A percentile compares a stretch with the other conserved stretches of the same genome.
These are phyloP conservation scores for Boletellus dicymbophilus DNA, from an alignment of 1,284 basidiomycete species.

Conservation along the genomic window DNA sequence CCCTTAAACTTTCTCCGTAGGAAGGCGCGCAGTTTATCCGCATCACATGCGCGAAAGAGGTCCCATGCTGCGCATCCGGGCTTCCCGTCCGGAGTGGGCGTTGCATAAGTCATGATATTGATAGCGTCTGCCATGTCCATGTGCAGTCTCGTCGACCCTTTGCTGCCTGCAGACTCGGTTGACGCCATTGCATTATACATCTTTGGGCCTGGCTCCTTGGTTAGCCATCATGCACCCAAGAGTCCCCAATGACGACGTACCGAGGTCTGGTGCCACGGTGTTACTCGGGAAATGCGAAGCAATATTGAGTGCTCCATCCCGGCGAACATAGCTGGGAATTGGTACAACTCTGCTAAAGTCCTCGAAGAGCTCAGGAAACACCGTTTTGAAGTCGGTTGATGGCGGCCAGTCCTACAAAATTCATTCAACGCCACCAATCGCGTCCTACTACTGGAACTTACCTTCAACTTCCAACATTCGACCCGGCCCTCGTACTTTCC, in stretches of 20 bases:
- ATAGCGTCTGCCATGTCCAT: slow-evolving; percentile 98
- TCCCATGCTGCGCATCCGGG: slow-evolving; percentile 93
- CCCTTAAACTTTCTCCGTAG: slow-evolving; percentile 60
- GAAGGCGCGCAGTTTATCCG: slow-evolving; percentile 77
- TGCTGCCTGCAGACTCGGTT: slow-evolving; percentile 59
- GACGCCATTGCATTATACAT: slow-evolving; percentile 83
- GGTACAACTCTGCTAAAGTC: slow-evolving; percentile 87
- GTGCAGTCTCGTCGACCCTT: slow-evolving; percentile 86
- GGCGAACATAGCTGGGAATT: slow-evolving; percentile 84
- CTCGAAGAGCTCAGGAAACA: slow-evolving; percentile 85
- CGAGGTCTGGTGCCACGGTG: slow-evolving; percentile 85
- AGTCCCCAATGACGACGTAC: slow-evolving; percentile 35
- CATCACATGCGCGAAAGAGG: slow-evolving; percentile 83
- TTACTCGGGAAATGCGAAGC: slow-evolving; percentile 87
- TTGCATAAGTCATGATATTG: slow-evolving; percentile 87
- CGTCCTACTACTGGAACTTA: slow-evolving; percentile 28
- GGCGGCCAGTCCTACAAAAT: slow-evolving; percentile 85
- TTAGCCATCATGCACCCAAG: slow-evolving; percentile 25
- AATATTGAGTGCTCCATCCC: slow-evolving; percentile 88
- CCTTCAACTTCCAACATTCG: slow-evolving; percentile 84
- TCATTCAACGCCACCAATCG: slow-evolving; percentile 4
- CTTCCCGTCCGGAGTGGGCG: slow-evolving; percentile 58
- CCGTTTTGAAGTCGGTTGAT: slow-evolving; percentile 78
- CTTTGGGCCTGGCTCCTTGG: slow-evolving; percentile 60
- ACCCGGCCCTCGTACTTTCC: slow-evolving; percentile 61